Evolutionary conservation across 1,139 yeast genomes (phyloP).

Genomic region (Meyerozyma carpophila): DNA sequence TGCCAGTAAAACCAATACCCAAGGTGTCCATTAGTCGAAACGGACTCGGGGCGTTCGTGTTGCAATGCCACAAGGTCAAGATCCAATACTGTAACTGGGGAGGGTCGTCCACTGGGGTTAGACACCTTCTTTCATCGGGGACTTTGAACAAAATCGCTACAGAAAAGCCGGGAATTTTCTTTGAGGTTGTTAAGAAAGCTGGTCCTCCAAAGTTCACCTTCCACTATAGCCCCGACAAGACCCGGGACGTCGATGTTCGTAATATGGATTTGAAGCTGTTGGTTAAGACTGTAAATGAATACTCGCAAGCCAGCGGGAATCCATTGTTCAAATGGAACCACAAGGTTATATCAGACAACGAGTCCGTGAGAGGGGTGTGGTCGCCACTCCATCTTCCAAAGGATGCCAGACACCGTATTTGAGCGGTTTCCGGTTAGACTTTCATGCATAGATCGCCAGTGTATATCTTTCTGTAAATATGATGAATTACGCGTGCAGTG

Average conservation of each 20-base stretch:
- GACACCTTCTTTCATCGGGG: slow-evolving; percentile 56
- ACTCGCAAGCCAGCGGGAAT: slow-evolving; percentile 36
- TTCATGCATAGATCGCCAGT: not conserved
- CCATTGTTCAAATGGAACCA: slow-evolving; percentile 44
- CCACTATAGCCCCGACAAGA: slow-evolving; percentile 40
- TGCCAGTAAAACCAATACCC: slow-evolving; percentile 50
- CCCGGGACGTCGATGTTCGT: slow-evolving; percentile 43
- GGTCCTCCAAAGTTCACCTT: slow-evolving; percentile 85
- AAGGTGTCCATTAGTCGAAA: slow-evolving; percentile 60
- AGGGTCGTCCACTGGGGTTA: slow-evolving; percentile 83
- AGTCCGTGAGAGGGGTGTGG: slow-evolving; percentile 95
- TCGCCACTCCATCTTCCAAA: slow-evolving; percentile 86
- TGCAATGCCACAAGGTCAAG: slow-evolving; percentile 68
- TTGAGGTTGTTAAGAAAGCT: slow-evolving; percentile 59
- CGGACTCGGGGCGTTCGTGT: slow-evolving; percentile 75
- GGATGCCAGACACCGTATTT: slow-evolving; percentile 62
- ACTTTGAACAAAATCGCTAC: slow-evolving; percentile 55
- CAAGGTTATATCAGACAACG: slow-evolving; percentile 73
- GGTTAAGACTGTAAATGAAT: slow-evolving; percentile 54
- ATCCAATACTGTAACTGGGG: slow-evolving; percentile 91
- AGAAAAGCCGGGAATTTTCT: slow-evolving; percentile 60
- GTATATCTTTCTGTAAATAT: not conserved
- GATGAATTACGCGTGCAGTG: not conserved
- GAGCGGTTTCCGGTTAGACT: slow-evolving; percentile 12
- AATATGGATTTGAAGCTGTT: slow-evolving; percentile 57